Percentiles rank a stretch among this genome's conserved stretches.
phyloP scores from a whole-genome alignment of 2,329 filamentous ascomycete genomes.

The Fusarium austroafricanum region DNA sequence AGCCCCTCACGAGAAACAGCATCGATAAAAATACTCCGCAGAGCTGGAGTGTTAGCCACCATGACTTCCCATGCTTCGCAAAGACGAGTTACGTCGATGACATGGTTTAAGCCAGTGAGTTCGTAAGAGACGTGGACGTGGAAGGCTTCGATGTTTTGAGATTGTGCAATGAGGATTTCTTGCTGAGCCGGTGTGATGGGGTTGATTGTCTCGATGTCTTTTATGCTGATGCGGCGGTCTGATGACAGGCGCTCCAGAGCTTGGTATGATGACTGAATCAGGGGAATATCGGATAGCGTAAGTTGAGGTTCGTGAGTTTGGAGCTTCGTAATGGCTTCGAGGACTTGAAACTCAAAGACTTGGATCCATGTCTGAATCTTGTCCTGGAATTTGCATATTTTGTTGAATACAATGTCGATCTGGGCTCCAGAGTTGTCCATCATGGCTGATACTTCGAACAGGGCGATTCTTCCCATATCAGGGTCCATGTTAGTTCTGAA shows the following conservation, averaged over 20 bases:
- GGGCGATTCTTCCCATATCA: slow-evolving; percentile 59
- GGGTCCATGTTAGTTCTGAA: slow-evolving; percentile 58
- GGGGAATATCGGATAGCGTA: slow-evolving; percentile 62
- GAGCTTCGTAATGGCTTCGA: slow-evolving; percentile 58
- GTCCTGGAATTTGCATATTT: slow-evolving; percentile 55
- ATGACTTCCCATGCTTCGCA: slow-evolving; percentile 64
- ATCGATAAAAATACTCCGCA: slow-evolving; percentile 65
- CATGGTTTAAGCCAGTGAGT: slow-evolving; percentile 52
- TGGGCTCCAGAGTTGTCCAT: slow-evolving; percentile 57
- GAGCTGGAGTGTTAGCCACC: slow-evolving; percentile 56
- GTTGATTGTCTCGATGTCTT: slow-evolving; percentile 62
- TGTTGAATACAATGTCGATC: slow-evolving; percentile 60
- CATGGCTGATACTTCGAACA: slow-evolving; percentile 64
- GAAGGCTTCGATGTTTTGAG: slow-evolving; percentile 55
- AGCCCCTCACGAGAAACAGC: slow-evolving; percentile 61
- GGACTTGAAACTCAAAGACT: slow-evolving; percentile 59
- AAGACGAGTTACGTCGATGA: slow-evolving; percentile 58
- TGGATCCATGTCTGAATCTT: slow-evolving; percentile 61
- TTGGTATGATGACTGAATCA: slow-evolving; percentile 60
- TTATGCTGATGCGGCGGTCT: slow-evolving; percentile 56
- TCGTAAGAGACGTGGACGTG: slow-evolving; percentile 62
- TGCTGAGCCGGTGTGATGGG: slow-evolving; percentile 63
- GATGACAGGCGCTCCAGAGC: slow-evolving; percentile 58
- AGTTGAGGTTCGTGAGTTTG: slow-evolving; percentile 58
- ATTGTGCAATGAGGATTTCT: slow-evolving; percentile 61